Base-by-base conservation (phyloP, 495 filamentous ascomycete genomes). In the Bacidia gigantensis region DNA sequence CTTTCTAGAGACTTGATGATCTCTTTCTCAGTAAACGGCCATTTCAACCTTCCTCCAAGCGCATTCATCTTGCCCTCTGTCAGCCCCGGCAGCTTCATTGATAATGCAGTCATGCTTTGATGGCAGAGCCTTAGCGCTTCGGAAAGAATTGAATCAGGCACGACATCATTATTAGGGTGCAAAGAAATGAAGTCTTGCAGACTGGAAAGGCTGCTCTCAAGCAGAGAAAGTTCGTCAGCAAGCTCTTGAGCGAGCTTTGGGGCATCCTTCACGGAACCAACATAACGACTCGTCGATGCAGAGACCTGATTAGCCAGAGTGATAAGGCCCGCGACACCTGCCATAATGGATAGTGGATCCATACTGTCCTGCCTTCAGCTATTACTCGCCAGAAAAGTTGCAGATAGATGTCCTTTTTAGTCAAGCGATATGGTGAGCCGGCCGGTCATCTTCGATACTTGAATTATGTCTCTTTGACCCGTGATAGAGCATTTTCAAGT, bases 321-420 rank as follows among this genome's bases (percentile, higher is more conserved):
- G 3, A 46, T 46, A 7, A 56, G 49, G 21, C 54, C 54, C 3
- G 49, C 49, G 17, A 56, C 18, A 29, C 50, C 43, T 7, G 49
- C 54, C 26, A 49, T 49, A 18, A 56, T 17, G 11, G 54, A 56
- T 9, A 56, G 10, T 25, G 54, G 54, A 18, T 56, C 54, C 49
- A 48, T 52, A 1, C 25, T 25, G 32, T n/a, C n/a, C n/a, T n/a
- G n/a, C n/a, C n/a, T n/a, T n/a, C n/a, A n/a, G n/a, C n/a, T n/a
- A n/a, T n/a, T n/a, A n/a, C n/a, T n/a, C n/a, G n/a, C n/a, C n/a
- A n/a, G n/a, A n/a, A n/a, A n/a, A n/a, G n/a, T n/a, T n/a, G n/a
- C n/a, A n/a, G n/a, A n/a, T n/a, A n/a, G n/a, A n/a, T n/a, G n/a
- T n/a, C n/a, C n/a, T n/a, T n/a, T n/a, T n/a, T n/a, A n/a, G n/a